Conservation (phyloP, 768 basidiomycete genomes). For the Leccinum barrowsii region DNA sequence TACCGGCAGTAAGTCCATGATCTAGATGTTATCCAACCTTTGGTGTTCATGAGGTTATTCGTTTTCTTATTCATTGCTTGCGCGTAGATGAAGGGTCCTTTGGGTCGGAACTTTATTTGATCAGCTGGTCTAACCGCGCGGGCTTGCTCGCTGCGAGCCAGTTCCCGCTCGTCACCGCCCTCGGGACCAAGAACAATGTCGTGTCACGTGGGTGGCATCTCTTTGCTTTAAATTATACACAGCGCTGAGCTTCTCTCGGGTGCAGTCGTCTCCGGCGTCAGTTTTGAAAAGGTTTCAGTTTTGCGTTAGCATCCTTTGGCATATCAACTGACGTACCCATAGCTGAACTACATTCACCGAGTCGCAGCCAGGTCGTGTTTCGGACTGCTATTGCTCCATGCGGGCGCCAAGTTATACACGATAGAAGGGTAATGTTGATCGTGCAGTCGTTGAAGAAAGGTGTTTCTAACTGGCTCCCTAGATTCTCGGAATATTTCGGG, state of each 20-base stretch:
- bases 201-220: conserved; percentile 32
- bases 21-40: background rate
- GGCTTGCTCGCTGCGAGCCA: conserved; percentile 35
- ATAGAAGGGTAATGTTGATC: conserved; percentile 2
- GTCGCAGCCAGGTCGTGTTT: conserved; percentile 46
- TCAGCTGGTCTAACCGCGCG: conserved; percentile 30
- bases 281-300: conserved; percentile 24
- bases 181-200: conserved; percentile 50
- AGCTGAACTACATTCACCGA: conserved; percentile 46
- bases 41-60: background rate
- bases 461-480: background rate
- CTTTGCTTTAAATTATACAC: too few species aligned
- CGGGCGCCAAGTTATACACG: conserved; percentile 17
- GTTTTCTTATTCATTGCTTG: background rate
- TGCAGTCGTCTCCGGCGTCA: conserved; percentile 27
- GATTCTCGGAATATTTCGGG: background rate
- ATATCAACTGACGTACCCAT: conserved; percentile 1
- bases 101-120: conserved; percentile 9
- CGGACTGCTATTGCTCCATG: conserved; percentile 49
- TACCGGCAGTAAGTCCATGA: conserved; percentile 40
- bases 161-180: conserved; percentile 40
- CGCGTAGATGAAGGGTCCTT: conserved; percentile 3
- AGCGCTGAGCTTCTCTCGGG: background rate
- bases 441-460: background rate
- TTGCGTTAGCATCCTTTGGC: background rate